Evolutionary conservation across 2,329 filamentous ascomycete species (phyloP), one percentile per base, ranked within the genome.

Genomic region (Penicillium fuscoglaucum): DNA sequence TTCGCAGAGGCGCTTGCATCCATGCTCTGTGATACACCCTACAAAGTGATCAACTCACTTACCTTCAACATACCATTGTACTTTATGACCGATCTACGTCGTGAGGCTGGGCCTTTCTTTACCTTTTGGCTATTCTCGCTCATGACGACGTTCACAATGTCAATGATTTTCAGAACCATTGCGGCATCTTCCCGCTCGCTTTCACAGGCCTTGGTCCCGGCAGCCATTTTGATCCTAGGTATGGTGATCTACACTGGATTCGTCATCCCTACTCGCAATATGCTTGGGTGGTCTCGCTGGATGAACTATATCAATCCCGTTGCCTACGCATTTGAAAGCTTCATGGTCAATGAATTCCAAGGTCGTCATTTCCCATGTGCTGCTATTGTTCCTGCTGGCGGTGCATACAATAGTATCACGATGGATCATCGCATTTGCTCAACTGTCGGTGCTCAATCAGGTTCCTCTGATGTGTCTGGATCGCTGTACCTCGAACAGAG

Each of bases 1-100:
- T 92, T 89, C 10, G 89, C 91, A 17, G 92, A 97, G 80, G 90
- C 91, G n/a, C 82, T 91, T 59, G 86, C 90, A 0, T 95, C 90
- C 10, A 95, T 96, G 88, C 76, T 96, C 31, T 89, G 85, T 61
- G 93, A 97, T 67, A 77, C 96, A 76, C 93, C 93, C 0, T 91
- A 91, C 75, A 96, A 95, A 74, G 75, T 96, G 9, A 39, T 76
- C n/a, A 93, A 93, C 66, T 78, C 85, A 1, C 82, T 96, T 62
- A 76, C 84, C 4, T 96, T 96, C 81, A 96, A 96, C 71, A 52
- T 93, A 33, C 82, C 86, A 1, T 76, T 96, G 3, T 96, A 96
- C 78, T 96, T 96, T 76, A 88, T 97, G 85, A 89, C 90, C 0
- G 89, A 92, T 63, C 79, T 97, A 31, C 84, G 89, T 55, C 83